Base-by-base conservation (phyloP, 2,329 filamentous ascomycete species). In the Whalleya microplaca region DNA sequence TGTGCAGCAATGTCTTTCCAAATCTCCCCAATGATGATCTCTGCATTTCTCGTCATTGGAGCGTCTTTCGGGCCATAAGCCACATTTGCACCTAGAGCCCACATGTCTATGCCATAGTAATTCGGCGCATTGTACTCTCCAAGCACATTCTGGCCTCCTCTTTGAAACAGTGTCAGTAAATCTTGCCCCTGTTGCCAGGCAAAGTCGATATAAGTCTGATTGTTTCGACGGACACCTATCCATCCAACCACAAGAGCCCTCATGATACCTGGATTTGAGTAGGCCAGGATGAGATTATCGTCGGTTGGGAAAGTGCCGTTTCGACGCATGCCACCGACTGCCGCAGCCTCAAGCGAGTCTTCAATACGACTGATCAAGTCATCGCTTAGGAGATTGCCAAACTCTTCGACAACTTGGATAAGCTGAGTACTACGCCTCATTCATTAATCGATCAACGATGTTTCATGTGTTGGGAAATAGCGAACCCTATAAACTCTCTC, bases 261-360 rank as follows among this genome's bases (percentile, higher is more conserved):
- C 75, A 78, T 78, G 29, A 77, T 65, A 1, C 43, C 65, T 1
- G 77, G 77, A 58, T 80, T 80, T 0, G 72, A 73, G 61, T 78
- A 78, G 0, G 65, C 74, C 0, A 75, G 58, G 7, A 70, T 72
- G 4, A 75, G 62, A 58, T 77, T 77, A 58, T 79, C 76, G 7
- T 57, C 71, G 14, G 68, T 60, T 0, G 74, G 75, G 41, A 65
- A 75, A 1, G 72, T 71, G 2, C 75, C 74, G 48, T 77, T 76
- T 23, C 75, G 72, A 4, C 74, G 69, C 72, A 76, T 76, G 14
- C 68, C 70, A 3, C 74, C 74, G 14, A 76, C 63, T 3, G 74
- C 75, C 2, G 73, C 71, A 18, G 65, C 66, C 16, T 72, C 72
- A 0, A 77, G 62, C 1, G 71, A 69, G 4, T 72, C 66, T 51